phyloP scores from a whole-genome alignment of 768 basidiomycete species.

The Pleurotus salmoneostramineus region DNA sequence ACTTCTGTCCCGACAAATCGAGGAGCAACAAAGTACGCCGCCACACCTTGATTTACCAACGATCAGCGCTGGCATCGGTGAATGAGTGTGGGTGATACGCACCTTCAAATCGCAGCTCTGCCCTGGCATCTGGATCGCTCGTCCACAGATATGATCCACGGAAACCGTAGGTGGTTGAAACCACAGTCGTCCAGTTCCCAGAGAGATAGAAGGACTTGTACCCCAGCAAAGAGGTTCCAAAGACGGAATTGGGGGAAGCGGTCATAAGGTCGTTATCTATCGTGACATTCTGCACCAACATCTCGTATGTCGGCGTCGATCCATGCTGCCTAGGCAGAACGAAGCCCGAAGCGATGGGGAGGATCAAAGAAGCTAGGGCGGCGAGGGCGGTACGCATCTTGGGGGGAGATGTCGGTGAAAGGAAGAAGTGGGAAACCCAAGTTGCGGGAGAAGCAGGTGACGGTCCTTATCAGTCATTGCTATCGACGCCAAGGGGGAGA shows the following conservation, averaged over 20 bases:
- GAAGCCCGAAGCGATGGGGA: too few species aligned
- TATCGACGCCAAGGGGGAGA: too few species aligned
- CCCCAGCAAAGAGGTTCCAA: not conserved
- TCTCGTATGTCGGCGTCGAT: not conserved
- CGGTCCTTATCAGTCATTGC: too few species aligned
- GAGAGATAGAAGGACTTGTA: not conserved
- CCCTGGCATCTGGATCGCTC: not conserved
- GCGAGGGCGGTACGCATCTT: too few species aligned
- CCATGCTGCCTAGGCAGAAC: not conserved
- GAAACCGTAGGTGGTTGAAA: not conserved
- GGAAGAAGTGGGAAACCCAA: too few species aligned
- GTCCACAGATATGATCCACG: not conserved
- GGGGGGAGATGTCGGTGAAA: too few species aligned
- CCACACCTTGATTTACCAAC: not conserved
- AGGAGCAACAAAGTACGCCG: not conserved
- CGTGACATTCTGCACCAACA: not conserved
- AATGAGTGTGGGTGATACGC: not conserved
- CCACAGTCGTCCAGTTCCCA: not conserved
- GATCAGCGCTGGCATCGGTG: not conserved
- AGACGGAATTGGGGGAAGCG: not conserved
- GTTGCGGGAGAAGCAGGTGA: too few species aligned
- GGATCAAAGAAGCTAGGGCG: too few species aligned
- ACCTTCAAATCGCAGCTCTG: not conserved
- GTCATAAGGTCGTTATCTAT: not conserved
- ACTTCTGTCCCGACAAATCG: not conserved